Percentiles rank a stretch among this genome's conserved stretches.
Evolutionary conservation across 306 rosid species (phyloP).

Genomic region (Erythrophleum fordii): DNA sequence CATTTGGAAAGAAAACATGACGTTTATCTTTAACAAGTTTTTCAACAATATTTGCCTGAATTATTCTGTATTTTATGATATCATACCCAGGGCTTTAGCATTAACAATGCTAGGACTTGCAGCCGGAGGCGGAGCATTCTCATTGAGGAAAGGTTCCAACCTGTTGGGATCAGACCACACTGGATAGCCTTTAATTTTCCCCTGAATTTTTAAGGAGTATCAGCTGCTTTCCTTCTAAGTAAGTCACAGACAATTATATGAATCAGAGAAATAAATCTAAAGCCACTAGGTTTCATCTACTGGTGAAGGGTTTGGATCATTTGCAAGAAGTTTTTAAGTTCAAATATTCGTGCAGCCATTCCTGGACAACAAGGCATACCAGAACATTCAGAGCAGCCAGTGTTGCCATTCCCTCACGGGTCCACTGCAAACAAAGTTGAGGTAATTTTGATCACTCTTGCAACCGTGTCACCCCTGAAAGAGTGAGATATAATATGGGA

Average conservation of each 20-base stretch:
- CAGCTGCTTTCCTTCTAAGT: background rate
- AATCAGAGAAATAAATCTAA: constrained; percentile 30
- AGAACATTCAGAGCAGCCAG: constrained; percentile 96
- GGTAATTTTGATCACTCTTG: background rate
- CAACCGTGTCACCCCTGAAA: constrained; percentile 15
- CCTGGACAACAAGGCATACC: constrained; percentile 55
- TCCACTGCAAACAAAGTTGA: constrained; percentile 71
- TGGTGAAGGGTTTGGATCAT: background rate
- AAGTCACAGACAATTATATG: background rate
- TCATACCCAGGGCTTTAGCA: constrained; percentile 72
- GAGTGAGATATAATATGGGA: background rate
- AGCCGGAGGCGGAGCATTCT: constrained; percentile 66
- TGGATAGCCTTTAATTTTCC: constrained; percentile 88
- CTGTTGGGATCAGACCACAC: constrained; percentile 81
- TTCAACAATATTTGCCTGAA: background rate
- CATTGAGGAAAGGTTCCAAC: constrained; percentile 83
- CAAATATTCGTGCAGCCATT: background rate
- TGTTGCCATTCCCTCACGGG: constrained; percentile 99
- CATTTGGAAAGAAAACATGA: background rate
- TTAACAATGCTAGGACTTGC: constrained; percentile 98
- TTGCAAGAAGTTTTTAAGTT: background rate
- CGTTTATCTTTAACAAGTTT: background rate
- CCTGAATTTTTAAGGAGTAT: constrained; percentile 52
- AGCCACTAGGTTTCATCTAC: background rate
- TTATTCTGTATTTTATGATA: background rate